These are phyloP conservation scores for Diaporthe destruens DNA, from an alignment of 2,329 filamentous ascomycete species.

Conservation along the genomic window DNA sequence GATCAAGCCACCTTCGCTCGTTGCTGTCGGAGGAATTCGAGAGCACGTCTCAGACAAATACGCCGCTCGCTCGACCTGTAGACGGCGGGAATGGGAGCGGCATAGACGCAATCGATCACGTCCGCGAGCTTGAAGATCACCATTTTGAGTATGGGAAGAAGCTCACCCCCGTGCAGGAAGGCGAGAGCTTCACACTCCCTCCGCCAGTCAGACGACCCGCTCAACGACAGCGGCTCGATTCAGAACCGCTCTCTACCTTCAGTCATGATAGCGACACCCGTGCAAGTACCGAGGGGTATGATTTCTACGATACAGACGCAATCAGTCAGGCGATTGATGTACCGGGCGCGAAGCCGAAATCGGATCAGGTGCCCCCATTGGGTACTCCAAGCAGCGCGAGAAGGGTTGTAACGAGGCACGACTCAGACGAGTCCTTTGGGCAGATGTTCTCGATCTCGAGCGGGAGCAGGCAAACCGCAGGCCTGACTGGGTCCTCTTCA, in stretches of 20 bases:
- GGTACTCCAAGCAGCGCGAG: slow-evolving; percentile 48
- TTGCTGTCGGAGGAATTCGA: slow-evolving; percentile 69
- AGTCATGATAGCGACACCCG: slow-evolving; percentile 65
- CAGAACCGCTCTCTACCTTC: slow-evolving; percentile 62
- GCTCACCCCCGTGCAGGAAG: slow-evolving; percentile 63
- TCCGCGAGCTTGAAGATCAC: slow-evolving; percentile 43
- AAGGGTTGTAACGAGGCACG: slow-evolving; percentile 57
- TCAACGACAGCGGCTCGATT: slow-evolving; percentile 61
- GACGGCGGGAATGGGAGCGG: slow-evolving; percentile 52
- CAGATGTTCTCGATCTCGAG: slow-evolving; percentile 72
- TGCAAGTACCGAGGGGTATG: slow-evolving; percentile 71
- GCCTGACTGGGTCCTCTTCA: slow-evolving; percentile 54
- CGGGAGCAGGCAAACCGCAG: slow-evolving; percentile 56
- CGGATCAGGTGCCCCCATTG: slow-evolving; percentile 49
- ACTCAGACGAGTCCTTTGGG: slow-evolving; percentile 70
- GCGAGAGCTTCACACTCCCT: slow-evolving; percentile 64
- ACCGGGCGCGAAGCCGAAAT: slow-evolving; percentile 56
- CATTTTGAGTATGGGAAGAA: slow-evolving; percentile 52
- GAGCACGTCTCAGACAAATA: slow-evolving; percentile 73
- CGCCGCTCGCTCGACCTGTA: slow-evolving; percentile 68
- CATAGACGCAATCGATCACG: slow-evolving; percentile 46
- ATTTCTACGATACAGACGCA: slow-evolving; percentile 74
- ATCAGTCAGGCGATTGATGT: slow-evolving; percentile 66
- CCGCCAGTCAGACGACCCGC: slow-evolving; percentile 50
- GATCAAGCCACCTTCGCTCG: slow-evolving; percentile 54